These are phyloP conservation scores for Gastrodia elata DNA, from an alignment of 106 monocot species.

Conservation along the genomic window DNA sequence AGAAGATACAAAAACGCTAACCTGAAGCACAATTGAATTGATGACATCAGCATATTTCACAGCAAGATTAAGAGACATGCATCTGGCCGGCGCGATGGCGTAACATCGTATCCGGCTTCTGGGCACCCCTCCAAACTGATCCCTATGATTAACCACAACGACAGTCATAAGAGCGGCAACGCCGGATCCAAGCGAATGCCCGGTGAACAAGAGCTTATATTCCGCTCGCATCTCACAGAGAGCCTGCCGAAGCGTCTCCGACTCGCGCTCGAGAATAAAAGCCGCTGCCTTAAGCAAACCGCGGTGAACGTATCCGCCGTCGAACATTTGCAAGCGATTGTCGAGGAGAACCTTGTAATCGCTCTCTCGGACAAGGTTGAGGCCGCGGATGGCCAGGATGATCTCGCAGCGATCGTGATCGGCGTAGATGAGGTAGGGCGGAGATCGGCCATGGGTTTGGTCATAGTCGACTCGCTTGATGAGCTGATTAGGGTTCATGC, in stretches of 20 bases:
- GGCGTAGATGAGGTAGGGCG: constrained; percentile 47
- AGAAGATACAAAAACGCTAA: constrained; percentile 1
- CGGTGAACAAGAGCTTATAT: constrained; percentile 34
- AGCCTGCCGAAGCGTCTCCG: constrained; percentile 3
- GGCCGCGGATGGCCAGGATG: constrained; percentile 55
- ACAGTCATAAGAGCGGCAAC: constrained; percentile 42
- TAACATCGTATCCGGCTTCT: constrained; percentile 37
- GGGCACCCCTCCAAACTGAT: constrained; percentile 32
- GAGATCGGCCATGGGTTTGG: constrained; percentile 26
- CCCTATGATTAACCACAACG: constrained; percentile 32
- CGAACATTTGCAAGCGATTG: constrained; percentile 42
- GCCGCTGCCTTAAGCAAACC: constrained; percentile 42
- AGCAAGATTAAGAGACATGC: constrained; percentile 56
- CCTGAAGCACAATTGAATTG: constrained; percentile 33
- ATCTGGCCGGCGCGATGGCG: constrained; percentile 54
- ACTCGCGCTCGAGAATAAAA: constrained; percentile 26
- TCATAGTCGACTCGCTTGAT: constrained; percentile 28
- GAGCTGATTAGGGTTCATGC: constrained; percentile 19
- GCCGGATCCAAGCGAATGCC: constrained; percentile 54
- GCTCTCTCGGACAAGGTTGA: constrained; percentile 34
- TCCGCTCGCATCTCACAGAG: constrained; percentile 1
- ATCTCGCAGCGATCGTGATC: constrained; percentile 35
- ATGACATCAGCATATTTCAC: constrained; percentile 72
- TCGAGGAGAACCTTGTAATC: constrained; percentile 64
- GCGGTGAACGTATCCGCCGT: constrained; percentile 58